Base-by-base conservation (phyloP, 176 grass and related monocot genomes). In the Lolium multiflorum region DNA sequence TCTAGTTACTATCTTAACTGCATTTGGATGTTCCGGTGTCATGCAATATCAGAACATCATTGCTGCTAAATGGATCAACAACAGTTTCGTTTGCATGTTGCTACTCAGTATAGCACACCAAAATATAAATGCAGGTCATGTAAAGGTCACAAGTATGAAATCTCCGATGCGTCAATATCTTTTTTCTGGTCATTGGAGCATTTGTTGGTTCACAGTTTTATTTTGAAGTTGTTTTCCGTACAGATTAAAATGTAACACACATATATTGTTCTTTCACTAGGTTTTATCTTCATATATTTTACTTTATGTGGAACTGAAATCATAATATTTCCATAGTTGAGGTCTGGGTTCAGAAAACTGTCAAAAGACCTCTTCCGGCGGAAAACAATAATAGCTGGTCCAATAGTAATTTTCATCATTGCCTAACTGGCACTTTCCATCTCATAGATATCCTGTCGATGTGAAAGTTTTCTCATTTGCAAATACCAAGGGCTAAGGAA, bases 181-280 rank as follows among this genome's bases (percentile, higher is more conserved):
- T 10, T 74, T 26, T 51, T 22, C 71, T 51, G 71, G 46, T 28
- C 46, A 74, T 28, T 51, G 22, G 22, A 17, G 22, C 25, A 75
- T 28, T 75, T 74, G 6, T 74, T 74, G 48, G 46, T 74, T 74
- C 22, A 51, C 13, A 26, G 46, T 52, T 51, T 75, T 18, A 50
- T 31, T 49, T 50, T 74, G 3, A 38, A 38, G 15, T 68, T 41
- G 39, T 7, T 69, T 69, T 69, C 35, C 37, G 20, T 69, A 41
- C 66, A 11, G 35, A 69, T 69, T 41, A 69, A 69, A 69, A 20
- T 38, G 37, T 41, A 31, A 52, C 72, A 28, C 37, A 41, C 47
- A 75, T 75, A 75, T 74, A 35, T 13, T 66, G 24, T 75, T 75
- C 72, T 31, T 75, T 75, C 72, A 75, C 72, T 75, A 75, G 47